Evolutionary conservation across 2,329 filamentous ascomycete genomes (phyloP), one percentile per base, ranked within the genome.

Genomic region (Paracoccidioides lutzii): DNA sequence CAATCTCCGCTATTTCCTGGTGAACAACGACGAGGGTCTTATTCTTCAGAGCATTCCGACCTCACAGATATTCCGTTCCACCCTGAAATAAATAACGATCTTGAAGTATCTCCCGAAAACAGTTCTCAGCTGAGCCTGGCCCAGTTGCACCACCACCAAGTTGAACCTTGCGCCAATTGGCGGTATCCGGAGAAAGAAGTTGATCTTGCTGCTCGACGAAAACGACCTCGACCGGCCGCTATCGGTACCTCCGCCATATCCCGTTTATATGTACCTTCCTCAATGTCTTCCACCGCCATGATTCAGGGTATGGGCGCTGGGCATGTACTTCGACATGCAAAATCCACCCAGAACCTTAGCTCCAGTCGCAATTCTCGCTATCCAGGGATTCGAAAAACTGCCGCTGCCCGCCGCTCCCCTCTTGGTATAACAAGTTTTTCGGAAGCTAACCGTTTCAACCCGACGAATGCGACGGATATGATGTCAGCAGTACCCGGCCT

Each of bases 371-470:
- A 71, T 60, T 67, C 71, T 50, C 66, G 71, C 38, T 76, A 74
- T 60, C 71, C 73, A 0, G 73, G 75, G 51, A 68, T 77, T 33
- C 66, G 75, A 22, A 77, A 77, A 60, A 64, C 70, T 5, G 74
- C 72, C 28, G 69, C 70, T 44, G 66, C 72, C 48, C 75, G 75
- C 52, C 68, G 73, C 33, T 77, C 75, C n/a, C 75, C 75, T 28
- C 64, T 76, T 40, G 73, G 72, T 48, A 67, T 75, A 52, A 65
- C 71, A 15, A 72, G 67, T 5, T 76, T 76, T 59, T 65, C 72
- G n/a, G 74, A 76, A 53, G 64, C 71, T 5, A 71, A 69, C 15
- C 65, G 65, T 38, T 63, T 70, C 58, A 67, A 67, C 56, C 61
- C 62, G 10, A 60, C 63, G 45, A 72, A 52, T 38, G 52, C 67